These are phyloP conservation scores for Blastobotrys raffinosifermentans DNA, from an alignment of 1,139 yeast species.

Conservation along the genomic window DNA sequence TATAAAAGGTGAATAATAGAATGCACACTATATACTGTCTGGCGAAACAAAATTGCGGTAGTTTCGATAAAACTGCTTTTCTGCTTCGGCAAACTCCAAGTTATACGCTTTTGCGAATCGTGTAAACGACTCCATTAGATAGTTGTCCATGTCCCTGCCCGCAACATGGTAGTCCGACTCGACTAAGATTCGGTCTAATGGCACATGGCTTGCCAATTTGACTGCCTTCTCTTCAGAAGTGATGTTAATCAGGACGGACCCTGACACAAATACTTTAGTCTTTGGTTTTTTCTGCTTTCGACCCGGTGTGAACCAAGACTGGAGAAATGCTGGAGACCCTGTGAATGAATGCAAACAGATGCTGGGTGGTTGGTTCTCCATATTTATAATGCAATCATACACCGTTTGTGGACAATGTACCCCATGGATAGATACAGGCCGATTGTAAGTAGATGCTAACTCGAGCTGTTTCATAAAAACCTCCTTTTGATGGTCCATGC, in stretches of 20 bases:
- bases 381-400: conserved; percentile 39
- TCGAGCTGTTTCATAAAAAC: conserved; percentile 48
- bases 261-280: conserved; percentile 40
- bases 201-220: conserved; percentile 32
- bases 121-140: conserved; percentile 12
- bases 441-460: conserved; percentile 44
- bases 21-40: too few relatives aligned
- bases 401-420: conserved; percentile 70
- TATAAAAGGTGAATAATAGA: too few relatives aligned
- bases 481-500: conserved; percentile 55
- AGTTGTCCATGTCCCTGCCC: conserved; percentile 24
- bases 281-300: conserved; percentile 27
- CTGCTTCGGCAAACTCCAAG: conserved; percentile 14
- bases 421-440: conserved; percentile 73
- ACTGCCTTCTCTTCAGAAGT: conserved; percentile 21
- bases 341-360: conserved; percentile 77
- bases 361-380: conserved; percentile 23
- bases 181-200: conserved; percentile 38
- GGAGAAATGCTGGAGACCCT: conserved; percentile 61
- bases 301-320: conserved; percentile 47
- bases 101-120: conserved; percentile 13
- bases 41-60: neutral
- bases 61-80: conserved; percentile 2
- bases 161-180: conserved; percentile 48
- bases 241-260: conserved; percentile 52